Evolutionary conservation across 2,329 filamentous ascomycete species (phyloP), one percentile per base, ranked within the genome.

Genomic region (Trichoderma koningii): DNA sequence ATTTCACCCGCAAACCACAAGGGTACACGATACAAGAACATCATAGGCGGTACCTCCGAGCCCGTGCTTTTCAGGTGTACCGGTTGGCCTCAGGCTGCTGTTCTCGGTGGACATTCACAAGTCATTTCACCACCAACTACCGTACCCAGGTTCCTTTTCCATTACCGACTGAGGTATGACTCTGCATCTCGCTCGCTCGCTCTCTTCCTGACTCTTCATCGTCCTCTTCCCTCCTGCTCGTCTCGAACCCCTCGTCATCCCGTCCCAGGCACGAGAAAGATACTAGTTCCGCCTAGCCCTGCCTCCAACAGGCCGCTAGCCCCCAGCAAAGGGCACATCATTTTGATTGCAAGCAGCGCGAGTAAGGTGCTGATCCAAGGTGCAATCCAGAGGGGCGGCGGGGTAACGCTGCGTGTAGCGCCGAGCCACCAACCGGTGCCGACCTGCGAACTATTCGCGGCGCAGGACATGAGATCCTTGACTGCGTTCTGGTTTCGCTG

Each of bases 341-440:
- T 38, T 38, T 34, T 38, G 34, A 38, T 38, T 38, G 34, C 34
- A 38, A 38, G 34, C 45, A 63, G 41, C 50, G 47, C 59, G 50
- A 63, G 41, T 55, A 63, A 63, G 59, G 59, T 55, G 59, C 59
- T 62, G 59, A 62, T 62, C 47, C 59, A 62, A 62, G 44, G 59
- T 62, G 50, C 59, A 63, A 63, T 63, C 59, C n/a, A 63, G 59
- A 63, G 59, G 59, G 59, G 59, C 59, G 59, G 59, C 59, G 59
- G 59, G 59, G 59, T 63, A 63, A 41, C 59, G 14, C 41, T 63
- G 23, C 38, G 41, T 63, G 59, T 63, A 63, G 59, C 59, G 59
- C 50, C 59, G 59, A 63, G 50, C 48, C 34, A 45, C 14, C 9
- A 17, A 50, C 59, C 53, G 17, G 59, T 63, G 21, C 21, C 21